Conservation (phyloP, 768 basidiomycete genomes). For the Melanogaster broomeanus region DNA sequence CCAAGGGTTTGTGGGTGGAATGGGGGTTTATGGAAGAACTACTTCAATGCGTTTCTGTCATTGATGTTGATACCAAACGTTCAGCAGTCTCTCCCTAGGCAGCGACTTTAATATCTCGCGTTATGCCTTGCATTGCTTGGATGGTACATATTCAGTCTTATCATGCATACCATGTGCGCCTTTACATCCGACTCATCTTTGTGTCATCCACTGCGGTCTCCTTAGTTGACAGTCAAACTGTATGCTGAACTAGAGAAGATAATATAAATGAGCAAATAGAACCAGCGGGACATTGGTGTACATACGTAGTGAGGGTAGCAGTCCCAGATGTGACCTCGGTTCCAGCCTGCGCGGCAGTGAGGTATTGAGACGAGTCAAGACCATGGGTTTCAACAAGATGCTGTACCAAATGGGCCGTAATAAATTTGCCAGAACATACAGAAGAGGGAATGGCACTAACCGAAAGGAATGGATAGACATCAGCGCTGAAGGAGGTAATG, state of each 20-base stretch:
- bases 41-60: too few relatives aligned
- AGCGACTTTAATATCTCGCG: too few relatives aligned
- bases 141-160: too few relatives aligned
- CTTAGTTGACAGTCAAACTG: constrained; percentile 46
- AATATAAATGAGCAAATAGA: background rate
- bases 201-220: too few relatives aligned
- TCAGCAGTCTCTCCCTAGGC: too few relatives aligned
- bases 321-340: constrained; percentile 63
- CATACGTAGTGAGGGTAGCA: constrained; percentile 56
- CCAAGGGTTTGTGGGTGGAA: too few relatives aligned
- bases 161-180: too few relatives aligned
- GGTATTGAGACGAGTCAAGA: constrained; percentile 53
- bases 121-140: too few relatives aligned
- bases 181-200: too few relatives aligned
- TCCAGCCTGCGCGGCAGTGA: constrained; percentile 61
- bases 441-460: constrained; percentile 26
- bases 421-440: background rate
- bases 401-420: constrained; percentile 33
- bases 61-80: too few relatives aligned
- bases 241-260: constrained; percentile 40
- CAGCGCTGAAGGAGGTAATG: constrained; percentile 53
- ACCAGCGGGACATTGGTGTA: constrained; percentile 1
- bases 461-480: constrained; percentile 53
- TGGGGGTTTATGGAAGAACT: too few relatives aligned
- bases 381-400: constrained; percentile 50